Evolutionary conservation across 768 basidiomycete species (phyloP).

Genomic region (Termitomyces sp.): DNA sequence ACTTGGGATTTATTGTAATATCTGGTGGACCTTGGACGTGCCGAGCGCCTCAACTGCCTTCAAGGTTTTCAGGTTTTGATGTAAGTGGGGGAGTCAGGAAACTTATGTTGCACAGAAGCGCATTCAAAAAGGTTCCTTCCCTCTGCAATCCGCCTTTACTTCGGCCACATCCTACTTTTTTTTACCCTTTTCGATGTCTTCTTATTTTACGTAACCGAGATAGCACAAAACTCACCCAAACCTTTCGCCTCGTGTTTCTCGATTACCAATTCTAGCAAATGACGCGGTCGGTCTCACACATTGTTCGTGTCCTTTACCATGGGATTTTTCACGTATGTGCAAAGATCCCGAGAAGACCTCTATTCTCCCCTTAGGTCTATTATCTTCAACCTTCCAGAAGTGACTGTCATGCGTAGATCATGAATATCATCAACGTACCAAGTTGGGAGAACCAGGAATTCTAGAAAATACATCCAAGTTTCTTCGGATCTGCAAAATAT

Average conservation of each 20-base stretch:
- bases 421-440: neutral
- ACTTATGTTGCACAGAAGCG: no score
- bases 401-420: neutral
- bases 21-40: no score
- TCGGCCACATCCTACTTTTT: no score
- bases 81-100: no score
- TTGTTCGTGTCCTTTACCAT: neutral
- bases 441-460: neutral
- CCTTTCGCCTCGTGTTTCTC: neutral
- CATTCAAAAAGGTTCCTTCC: no score
- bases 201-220: neutral
- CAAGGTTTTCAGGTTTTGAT: no score
- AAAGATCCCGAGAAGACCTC: neutral
- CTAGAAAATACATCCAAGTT: neutral
- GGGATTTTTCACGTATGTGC: neutral
- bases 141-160: no score
- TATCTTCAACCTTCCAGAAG: neutral
- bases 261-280: neutral
- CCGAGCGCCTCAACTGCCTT: no score
- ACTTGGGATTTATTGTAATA: no score
- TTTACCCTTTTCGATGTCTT: neutral
- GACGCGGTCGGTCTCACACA: neutral
- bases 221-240: neutral
- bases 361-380: conserved; percentile 1
- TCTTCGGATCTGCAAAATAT: neutral